Conservation (phyloP, 345 rosid genomes). For the Populus simonii region DNA sequence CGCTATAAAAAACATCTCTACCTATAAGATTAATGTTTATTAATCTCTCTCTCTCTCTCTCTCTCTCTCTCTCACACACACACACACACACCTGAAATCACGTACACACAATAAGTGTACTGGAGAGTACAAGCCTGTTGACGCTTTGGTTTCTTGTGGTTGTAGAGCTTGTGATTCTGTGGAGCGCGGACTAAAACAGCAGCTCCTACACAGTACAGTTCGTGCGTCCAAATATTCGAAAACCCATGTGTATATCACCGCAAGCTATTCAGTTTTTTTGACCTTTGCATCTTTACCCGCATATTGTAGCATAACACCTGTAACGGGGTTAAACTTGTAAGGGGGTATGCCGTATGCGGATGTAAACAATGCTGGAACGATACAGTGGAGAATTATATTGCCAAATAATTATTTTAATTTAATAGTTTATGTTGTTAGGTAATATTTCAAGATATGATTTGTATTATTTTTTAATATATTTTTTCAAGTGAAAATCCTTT, state of each 20-base stretch:
- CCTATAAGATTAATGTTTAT: background rate
- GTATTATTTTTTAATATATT: too few relatives aligned
- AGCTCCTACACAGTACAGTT: slow-evolving; percentile 6
- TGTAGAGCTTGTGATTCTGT: slow-evolving; percentile 36
- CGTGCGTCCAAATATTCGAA: slow-evolving; percentile 13
- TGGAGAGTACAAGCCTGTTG: slow-evolving; percentile 26
- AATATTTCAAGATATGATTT: too few relatives aligned
- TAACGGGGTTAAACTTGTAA: too few relatives aligned
- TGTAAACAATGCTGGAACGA: too few relatives aligned
- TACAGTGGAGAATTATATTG: too few relatives aligned
- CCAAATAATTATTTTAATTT: too few relatives aligned
- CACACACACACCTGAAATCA: slow-evolving; percentile 20
- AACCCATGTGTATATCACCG: slow-evolving; percentile 31
- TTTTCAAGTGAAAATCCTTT: too few relatives aligned
- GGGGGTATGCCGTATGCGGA: too few relatives aligned
- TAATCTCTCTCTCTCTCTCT: slow-evolving; percentile 14
- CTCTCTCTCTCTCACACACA: background rate
- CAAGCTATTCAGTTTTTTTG: slow-evolving; percentile 23
- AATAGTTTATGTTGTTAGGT: too few relatives aligned
- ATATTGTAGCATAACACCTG: background rate
- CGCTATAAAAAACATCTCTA: background rate
- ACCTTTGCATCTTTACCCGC: slow-evolving; percentile 6
- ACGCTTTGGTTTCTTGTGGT: slow-evolving; percentile 26
- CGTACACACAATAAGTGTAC: slow-evolving; percentile 28
- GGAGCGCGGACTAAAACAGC: slow-evolving; percentile 1